Evolutionary conservation across 768 basidiomycete species (phyloP).

Genomic region (Pleurotus giganteus): DNA sequence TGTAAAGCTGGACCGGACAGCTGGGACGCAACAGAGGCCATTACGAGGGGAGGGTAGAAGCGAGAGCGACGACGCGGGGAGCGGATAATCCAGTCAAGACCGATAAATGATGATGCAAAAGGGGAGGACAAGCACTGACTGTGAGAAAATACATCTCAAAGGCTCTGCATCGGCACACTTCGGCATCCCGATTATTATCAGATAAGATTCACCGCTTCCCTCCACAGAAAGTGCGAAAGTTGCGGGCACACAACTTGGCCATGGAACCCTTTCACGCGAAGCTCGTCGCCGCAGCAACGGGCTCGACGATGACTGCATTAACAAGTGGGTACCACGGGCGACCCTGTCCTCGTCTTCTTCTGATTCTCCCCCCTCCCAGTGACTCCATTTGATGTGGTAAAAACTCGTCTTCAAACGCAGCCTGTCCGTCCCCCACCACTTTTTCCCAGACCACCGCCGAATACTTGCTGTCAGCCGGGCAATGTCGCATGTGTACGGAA

Average conservation of each 20-base stretch:
- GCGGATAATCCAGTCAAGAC: background rate
- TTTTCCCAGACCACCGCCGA: conserved; percentile 50
- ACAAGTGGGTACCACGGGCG: conserved; percentile 54
- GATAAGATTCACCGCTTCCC: conserved; percentile 23
- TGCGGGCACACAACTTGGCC: conserved; percentile 15
- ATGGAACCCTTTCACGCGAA: conserved; percentile 82
- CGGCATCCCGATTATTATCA: conserved; percentile 24
- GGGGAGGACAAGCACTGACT: background rate
- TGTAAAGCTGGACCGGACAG: conserved; percentile 68
- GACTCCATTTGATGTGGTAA: conserved; percentile 99
- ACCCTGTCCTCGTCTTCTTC: background rate
- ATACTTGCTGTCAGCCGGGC: conserved; percentile 71
- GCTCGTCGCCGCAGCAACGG: conserved; percentile 74
- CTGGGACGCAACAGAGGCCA: conserved; percentile 42
- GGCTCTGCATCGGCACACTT: background rate
- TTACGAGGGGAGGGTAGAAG: conserved; percentile 17
- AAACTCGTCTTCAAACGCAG: conserved; percentile 94
- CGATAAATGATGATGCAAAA: background rate
- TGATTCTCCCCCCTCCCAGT: conserved; percentile 50
- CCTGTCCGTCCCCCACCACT: conserved; percentile 51
- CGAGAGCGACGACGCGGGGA: background rate
- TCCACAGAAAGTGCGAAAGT: conserved; percentile 2
- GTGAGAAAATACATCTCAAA: background rate
- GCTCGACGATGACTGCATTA: conserved; percentile 77
- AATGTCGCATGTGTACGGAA: conserved; percentile 60